A percentile compares a stretch with the other conserved stretches of the same genome.
Evolutionary conservation across 2,329 filamentous ascomycete genomes (phyloP).

Genomic region (Sporothrix sp.): DNA sequence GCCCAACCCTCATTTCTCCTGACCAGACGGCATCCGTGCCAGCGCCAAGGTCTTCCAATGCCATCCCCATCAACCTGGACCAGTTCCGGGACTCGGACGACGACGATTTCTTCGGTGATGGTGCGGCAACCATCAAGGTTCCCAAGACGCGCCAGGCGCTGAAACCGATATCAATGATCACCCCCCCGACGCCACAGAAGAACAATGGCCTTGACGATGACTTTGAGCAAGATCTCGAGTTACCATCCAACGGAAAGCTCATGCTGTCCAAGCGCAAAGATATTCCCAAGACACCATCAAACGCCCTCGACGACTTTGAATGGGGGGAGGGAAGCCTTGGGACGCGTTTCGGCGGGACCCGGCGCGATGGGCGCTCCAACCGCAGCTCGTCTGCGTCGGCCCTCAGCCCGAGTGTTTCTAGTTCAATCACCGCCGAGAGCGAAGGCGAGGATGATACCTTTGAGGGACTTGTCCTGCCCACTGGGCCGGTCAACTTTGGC

Average conservation of each 20-base stretch:
- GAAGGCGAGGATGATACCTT: constrained; percentile 91
- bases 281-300: constrained; percentile 52
- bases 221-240: constrained; percentile 63
- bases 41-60: constrained; percentile 27
- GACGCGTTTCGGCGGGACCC: constrained; percentile 79
- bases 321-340: constrained; percentile 92
- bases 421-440: constrained; percentile 82
- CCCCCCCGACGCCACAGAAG: constrained; percentile 45
- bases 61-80: constrained; percentile 43
- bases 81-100: constrained; percentile 52
- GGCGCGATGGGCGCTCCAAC: constrained; percentile 66
- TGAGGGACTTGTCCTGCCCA: constrained; percentile 77
- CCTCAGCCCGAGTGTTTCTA: constrained; percentile 85
- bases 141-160: constrained; percentile 46
- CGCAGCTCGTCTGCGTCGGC: constrained; percentile 82
- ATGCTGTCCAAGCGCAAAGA: constrained; percentile 53
- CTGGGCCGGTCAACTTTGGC: constrained; percentile 72
- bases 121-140: constrained; percentile 57
- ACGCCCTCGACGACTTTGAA: constrained; percentile 67
- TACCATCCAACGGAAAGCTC: constrained; percentile 57
- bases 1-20: constrained; percentile 24
- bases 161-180: constrained; percentile 44
- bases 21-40: constrained; percentile 27
- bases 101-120: constrained; percentile 55
- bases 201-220: constrained; percentile 45